Percentiles rank a stretch among this genome's conserved stretches.
phyloP scores from a whole-genome alignment of 768 basidiomycete genomes.

The Dioszegia crocea region DNA sequence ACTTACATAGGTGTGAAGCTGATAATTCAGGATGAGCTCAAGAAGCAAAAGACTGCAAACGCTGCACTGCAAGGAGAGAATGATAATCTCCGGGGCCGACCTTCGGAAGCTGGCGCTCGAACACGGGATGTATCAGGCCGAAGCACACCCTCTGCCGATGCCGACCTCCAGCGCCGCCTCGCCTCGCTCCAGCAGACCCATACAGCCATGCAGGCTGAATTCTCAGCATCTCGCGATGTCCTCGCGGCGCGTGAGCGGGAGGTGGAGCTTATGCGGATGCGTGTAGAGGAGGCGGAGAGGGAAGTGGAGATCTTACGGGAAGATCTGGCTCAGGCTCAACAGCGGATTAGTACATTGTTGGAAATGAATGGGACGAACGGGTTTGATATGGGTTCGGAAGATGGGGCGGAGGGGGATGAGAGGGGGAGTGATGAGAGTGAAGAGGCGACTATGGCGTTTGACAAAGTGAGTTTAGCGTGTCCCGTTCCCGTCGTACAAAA shows the following conservation, averaged over 20 bases:
- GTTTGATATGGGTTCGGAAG: slow-evolving; percentile 10
- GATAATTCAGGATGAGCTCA: slow-evolving; percentile 59
- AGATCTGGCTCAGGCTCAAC: slow-evolving; percentile 38
- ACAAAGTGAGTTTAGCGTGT: slow-evolving; percentile 31
- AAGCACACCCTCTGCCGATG: slow-evolving; percentile 34
- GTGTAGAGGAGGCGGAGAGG: slow-evolving; percentile 39
- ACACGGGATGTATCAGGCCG: slow-evolving; percentile 43
- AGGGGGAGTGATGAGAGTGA: slow-evolving; percentile 24
- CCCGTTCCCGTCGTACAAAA: neutral
- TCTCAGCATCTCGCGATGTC: slow-evolving; percentile 44
- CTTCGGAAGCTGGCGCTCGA: slow-evolving; percentile 58
- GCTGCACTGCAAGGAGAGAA: slow-evolving; percentile 77
- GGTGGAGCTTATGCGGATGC: slow-evolving; percentile 42
- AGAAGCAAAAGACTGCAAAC: slow-evolving; percentile 80
- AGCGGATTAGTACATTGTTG: slow-evolving; percentile 36
- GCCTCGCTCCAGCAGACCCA: slow-evolving; percentile 36
- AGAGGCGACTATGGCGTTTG: slow-evolving; percentile 43
- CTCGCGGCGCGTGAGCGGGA: slow-evolving; percentile 44
- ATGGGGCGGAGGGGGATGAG: slow-evolving; percentile 7
- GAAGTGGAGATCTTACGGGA: slow-evolving; percentile 40
- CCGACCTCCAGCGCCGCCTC: slow-evolving; percentile 32
- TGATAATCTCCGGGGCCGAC: slow-evolving; percentile 63
- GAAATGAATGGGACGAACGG: slow-evolving; percentile 24
- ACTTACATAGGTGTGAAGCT: slow-evolving; percentile 1
- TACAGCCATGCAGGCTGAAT: slow-evolving; percentile 41